Evolutionary conservation across 768 basidiomycete species (phyloP).

Genomic region (Naganishia antarctica): DNA sequence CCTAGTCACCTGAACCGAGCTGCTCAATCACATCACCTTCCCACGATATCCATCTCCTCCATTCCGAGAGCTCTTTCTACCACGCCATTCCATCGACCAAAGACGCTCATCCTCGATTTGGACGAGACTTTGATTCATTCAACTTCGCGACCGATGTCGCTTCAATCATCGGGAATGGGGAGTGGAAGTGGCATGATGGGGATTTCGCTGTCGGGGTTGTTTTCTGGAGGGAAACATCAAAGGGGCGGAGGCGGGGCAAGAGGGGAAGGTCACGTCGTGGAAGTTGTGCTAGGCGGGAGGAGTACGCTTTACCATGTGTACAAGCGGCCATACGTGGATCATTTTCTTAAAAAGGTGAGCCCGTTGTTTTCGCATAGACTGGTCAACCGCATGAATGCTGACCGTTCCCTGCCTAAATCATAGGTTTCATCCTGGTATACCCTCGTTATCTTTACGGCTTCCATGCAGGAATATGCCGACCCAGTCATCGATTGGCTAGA

Average conservation of each 20-base stretch:
- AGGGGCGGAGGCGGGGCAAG: constrained; percentile 35
- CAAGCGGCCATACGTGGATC: constrained; percentile 96
- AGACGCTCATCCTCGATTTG: constrained; percentile 93
- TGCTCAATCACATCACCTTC: constrained; percentile 25
- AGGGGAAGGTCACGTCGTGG: constrained; percentile 77
- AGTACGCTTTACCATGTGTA: constrained; percentile 96
- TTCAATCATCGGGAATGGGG: constrained; percentile 50
- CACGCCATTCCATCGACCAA: constrained; percentile 73
- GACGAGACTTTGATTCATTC: constrained; percentile 99
- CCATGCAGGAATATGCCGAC: constrained; percentile 99
- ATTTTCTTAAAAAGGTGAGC: constrained; percentile 76
- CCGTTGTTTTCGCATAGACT: neutral
- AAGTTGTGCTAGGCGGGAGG: constrained; percentile 80
- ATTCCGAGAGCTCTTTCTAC: constrained; percentile 30
- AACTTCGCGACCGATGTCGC: constrained; percentile 63
- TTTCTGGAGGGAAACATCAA: constrained; percentile 21
- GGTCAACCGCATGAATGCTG: too few species aligned
- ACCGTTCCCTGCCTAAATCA: too few species aligned
- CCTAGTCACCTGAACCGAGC: constrained; percentile 17
- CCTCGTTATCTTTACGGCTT: constrained; percentile 95
- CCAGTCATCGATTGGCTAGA: constrained; percentile 99
- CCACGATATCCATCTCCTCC: constrained; percentile 19
- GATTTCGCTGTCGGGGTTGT: constrained; percentile 40
- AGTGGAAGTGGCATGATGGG: constrained; percentile 51
- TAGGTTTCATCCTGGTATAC: constrained; percentile 99